Evolutionary conservation across 257 asterid genomes (phyloP), one percentile per base, ranked within the genome.

Genomic region (Thymus quinquecostatus): DNA sequence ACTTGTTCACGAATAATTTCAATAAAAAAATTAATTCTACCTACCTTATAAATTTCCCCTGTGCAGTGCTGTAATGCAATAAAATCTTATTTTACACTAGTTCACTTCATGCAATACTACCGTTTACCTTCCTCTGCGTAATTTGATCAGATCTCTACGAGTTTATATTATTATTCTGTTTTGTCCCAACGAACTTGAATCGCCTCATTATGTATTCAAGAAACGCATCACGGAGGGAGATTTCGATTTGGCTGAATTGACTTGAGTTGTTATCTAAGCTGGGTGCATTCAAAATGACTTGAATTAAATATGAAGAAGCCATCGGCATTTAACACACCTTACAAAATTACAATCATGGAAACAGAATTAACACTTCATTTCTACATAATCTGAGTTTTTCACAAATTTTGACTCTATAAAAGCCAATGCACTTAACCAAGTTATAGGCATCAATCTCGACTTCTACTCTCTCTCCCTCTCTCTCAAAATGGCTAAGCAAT

Each of bases 401-500:
- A 27, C 27, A 27, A 3, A 10, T 49, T 12, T 33, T 2, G 4
- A 1, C 44, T 2, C 32, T 68, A 54, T 68, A 68, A 54, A 68
- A 54, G 3, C 54, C 64, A 38, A 27, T 53, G 47, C 44, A 12
- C 0, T 0, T n/a, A 8, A 28, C 33, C 0, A 21, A 32, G 4
- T 0, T 12, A 21, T 2, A 30, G 2, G 12, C 6, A 64, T 64
- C 27, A 66, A 29, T 2, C 43, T 30, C 10, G 8, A 43, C 4
- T 43, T 10, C 48, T 43, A 43, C 10, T 43, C 12, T 44, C 49
- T 7, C 9, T 44, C 8, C 6, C 54, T 10, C 34, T 10, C 34
- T 21, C 21, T 21, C n/a, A n/a, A 41, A 44, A 69, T 69, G 75
- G 51, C 68, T 33, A 50, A 38, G 8, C 28, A 33, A 34, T 47